Base-by-base conservation (phyloP, 768 basidiomycete species). In the Auricularia heimuer region DNA sequence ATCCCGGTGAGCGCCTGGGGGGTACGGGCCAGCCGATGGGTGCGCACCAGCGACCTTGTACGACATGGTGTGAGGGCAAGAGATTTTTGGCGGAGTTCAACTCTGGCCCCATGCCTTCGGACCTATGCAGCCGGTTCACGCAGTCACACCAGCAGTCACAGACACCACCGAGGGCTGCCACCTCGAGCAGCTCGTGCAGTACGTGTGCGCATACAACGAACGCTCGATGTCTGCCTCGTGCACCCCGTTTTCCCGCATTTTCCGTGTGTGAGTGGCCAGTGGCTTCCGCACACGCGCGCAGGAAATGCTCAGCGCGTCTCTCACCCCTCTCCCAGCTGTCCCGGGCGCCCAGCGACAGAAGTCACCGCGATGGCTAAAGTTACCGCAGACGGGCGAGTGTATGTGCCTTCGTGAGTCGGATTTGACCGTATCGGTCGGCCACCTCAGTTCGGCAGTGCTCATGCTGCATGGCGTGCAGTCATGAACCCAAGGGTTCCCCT, bases 11-110 rank as follows among this genome's bases (percentile, higher is more conserved):
- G 68, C 66, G n/a, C 67, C 65, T 63, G 64, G 37, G 29, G 42
- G 34, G 51, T 33, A 45, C 21, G 1, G 36, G 63, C 44, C 47
- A 33, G 1, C 3, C 37, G 10, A 60, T 21, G 33, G 29, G 64
- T 16, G 63, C 80, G 67, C 73, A 90, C 91, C 91, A 77, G 93
- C 87, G 71, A 96, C 93, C 78, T 96, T 94, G 90, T 82, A 94
- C 70, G 86, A 83, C 90, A 92, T 92, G 45, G 66, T 76, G 70
- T 68, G 65, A 56, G 65, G 64, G 58, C 62, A 56, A 68, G 67
- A 63, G 68, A 60, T 35, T 58, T 68, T 64, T 34, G 35, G 54
- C 61, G 33, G 45, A 61, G 33, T 56, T 37, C 64, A 29, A 64
- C 37, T 21, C 54, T 42, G 45, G 44, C 4, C 8, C 8, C 39